Evolutionary conservation across 306 rosid species (phyloP).

Genomic region (Cicer judaicum): DNA sequence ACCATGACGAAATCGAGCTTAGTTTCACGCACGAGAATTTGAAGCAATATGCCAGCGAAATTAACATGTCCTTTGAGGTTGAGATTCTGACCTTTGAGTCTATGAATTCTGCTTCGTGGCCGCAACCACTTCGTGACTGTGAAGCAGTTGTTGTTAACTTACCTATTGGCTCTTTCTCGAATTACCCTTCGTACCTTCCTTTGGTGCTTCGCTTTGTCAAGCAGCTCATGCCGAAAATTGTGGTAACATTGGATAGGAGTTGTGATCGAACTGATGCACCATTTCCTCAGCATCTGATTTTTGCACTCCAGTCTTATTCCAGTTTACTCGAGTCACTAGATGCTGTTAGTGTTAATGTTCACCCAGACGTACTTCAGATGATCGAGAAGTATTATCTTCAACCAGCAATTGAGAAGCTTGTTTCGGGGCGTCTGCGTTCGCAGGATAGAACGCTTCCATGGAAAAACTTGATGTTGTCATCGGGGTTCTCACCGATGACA

Average conservation of each 20-base stretch:
- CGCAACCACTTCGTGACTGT: slow-evolving; percentile 57
- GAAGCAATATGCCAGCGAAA: slow-evolving; percentile 70
- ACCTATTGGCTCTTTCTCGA: slow-evolving; percentile 64
- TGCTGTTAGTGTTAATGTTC: slow-evolving; percentile 65
- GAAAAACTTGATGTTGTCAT: slow-evolving; percentile 55
- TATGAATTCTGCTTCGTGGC: slow-evolving; percentile 70
- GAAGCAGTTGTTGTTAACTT: slow-evolving; percentile 81
- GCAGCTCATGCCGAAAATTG: slow-evolving; percentile 75
- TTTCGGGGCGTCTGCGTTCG: slow-evolving; percentile 52
- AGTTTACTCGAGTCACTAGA: slow-evolving; percentile 81
- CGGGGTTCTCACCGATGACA: slow-evolving; percentile 70
- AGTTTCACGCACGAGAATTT: slow-evolving; percentile 79
- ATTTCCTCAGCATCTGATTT: slow-evolving; percentile 63
- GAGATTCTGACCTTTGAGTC: slow-evolving; percentile 64
- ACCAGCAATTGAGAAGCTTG: slow-evolving; percentile 75
- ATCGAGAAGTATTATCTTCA: slow-evolving; percentile 76
- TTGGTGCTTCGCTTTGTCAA: slow-evolving; percentile 71
- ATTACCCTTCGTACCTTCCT: slow-evolving; percentile 54
- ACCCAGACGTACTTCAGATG: slow-evolving; percentile 68
- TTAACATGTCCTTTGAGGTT: slow-evolving; percentile 72
- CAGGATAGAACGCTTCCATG: slow-evolving; percentile 61
- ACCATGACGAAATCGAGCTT: slow-evolving; percentile 69
- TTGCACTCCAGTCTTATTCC: slow-evolving; percentile 57
- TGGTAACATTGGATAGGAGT: slow-evolving; percentile 73
- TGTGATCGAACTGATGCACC: slow-evolving; percentile 68